Percentiles rank a stretch among this genome's conserved stretches.
Evolutionary conservation across 2,329 filamentous ascomycete genomes (phyloP).

Genomic region (Sclerotinia glacialis): DNA sequence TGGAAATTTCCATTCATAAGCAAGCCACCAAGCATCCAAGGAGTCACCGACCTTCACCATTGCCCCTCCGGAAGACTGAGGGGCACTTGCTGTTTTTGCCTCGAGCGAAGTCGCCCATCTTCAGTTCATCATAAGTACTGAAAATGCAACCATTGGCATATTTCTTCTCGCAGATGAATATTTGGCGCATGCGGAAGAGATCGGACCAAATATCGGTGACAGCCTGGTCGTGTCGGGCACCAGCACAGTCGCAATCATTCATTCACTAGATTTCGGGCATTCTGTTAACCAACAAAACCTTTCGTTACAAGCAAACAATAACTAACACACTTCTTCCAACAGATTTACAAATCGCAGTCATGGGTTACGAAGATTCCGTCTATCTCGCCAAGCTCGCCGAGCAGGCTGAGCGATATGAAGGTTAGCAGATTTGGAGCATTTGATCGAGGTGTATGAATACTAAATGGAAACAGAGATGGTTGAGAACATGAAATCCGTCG

Average conservation of each 20-base stretch:
- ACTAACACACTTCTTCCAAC: constrained; percentile 20
- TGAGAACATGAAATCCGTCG: constrained; percentile 99
- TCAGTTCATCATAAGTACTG: not conserved
- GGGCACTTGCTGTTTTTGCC: constrained; percentile 28
- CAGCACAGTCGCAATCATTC: constrained; percentile 3
- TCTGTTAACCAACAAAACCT: not conserved
- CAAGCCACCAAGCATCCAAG: constrained; percentile 1
- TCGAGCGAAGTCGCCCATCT: not conserved
- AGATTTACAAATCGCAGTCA: constrained; percentile 55
- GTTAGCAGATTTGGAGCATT: constrained; percentile 53
- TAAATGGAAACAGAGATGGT: constrained; percentile 78
- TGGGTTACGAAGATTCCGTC: constrained; percentile 99
- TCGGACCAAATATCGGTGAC: constrained; percentile 13
- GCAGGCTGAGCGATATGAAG: constrained; percentile 99
- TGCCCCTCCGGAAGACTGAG: constrained; percentile 35
- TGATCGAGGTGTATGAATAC: constrained; percentile 23
- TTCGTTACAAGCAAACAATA: constrained; percentile 11
- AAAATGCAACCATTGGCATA: constrained; percentile 13
- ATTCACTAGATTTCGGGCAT: constrained; percentile 1
- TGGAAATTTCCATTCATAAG: not conserved
- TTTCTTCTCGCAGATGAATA: constrained; percentile 6
- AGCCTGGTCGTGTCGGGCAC: constrained; percentile 1
- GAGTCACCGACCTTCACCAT: constrained; percentile 23
- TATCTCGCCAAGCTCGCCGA: constrained; percentile 99
- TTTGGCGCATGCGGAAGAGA: constrained; percentile 19